phyloP scores from a whole-genome alignment of 352 stramenopile species.

The Pythium biforme region DNA sequence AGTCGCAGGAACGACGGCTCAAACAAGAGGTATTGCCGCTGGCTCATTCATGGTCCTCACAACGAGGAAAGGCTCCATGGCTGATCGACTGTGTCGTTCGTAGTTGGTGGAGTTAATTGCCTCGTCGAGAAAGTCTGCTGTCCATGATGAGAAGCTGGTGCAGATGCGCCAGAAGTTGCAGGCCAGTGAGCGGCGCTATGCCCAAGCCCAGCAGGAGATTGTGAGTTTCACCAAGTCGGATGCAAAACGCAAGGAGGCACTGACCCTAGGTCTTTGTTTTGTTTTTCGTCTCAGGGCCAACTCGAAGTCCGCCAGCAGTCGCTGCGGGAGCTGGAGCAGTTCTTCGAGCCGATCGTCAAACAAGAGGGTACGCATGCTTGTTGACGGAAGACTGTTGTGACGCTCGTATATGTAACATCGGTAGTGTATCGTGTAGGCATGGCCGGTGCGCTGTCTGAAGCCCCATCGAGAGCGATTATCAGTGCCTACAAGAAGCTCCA shows the following conservation, averaged over 20 bases:
- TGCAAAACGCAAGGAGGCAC: neutral
- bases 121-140: constrained; percentile 54
- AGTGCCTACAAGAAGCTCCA: constrained; percentile 2
- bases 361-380: neutral
- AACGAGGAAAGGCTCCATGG: no score
- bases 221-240: constrained; percentile 30
- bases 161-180: constrained; percentile 51
- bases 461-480: neutral
- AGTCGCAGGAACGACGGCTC: constrained; percentile 59
- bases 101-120: constrained; percentile 71
- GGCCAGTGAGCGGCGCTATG: constrained; percentile 51
- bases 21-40: constrained; percentile 52
- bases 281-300: neutral
- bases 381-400: neutral
- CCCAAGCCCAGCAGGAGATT: constrained; percentile 43
- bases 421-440: neutral
- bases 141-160: constrained; percentile 64
- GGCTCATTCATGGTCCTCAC: no score
- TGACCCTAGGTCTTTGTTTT: neutral
- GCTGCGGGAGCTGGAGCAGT: neutral
- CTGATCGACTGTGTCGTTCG: no score
- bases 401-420: no score
- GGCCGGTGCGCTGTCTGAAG: neutral
- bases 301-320: neutral
- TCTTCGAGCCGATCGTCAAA: neutral